Evolutionary conservation across 2,329 filamentous ascomycete species (phyloP).

Genomic region (Apiospora malaysiana): DNA sequence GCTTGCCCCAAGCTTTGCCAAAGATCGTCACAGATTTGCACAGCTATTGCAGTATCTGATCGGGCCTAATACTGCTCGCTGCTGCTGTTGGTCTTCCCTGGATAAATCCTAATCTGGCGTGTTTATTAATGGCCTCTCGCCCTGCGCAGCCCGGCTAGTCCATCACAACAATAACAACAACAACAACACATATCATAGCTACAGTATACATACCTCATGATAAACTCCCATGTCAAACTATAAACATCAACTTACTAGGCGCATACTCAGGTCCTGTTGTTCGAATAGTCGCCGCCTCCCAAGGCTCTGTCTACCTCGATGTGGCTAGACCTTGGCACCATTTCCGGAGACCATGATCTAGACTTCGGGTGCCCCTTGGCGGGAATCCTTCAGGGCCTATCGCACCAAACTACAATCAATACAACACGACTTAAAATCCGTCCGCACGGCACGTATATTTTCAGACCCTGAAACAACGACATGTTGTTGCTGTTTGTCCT

Average conservation of each 20-base stretch:
- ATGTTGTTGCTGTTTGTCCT: neutral
- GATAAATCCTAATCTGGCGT: conserved; percentile 17
- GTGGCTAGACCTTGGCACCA: conserved; percentile 8
- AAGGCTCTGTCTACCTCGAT: neutral
- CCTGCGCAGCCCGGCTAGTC: neutral
- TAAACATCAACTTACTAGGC: neutral
- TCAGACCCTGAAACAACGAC: conserved; percentile 2
- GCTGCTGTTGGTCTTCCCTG: neutral
- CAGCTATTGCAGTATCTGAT: conserved; percentile 9
- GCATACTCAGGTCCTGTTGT: neutral
- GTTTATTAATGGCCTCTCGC: neutral
- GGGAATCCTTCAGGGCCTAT: neutral
- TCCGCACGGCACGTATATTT: neutral
- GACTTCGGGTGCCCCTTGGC: conserved; percentile 4
- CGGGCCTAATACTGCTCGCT: conserved; percentile 13
- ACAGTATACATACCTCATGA: no score
- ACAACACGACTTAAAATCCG: conserved; percentile 1
- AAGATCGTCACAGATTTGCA: conserved; percentile 17
- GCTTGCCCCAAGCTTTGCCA: conserved; percentile 12
- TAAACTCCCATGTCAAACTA: neutral
- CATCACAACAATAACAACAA: no score
- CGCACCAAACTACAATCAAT: conserved; percentile 13
- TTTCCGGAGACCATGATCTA: neutral
- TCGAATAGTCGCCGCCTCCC: conserved; percentile 5
- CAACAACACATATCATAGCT: no score